Evolutionary conservation across 1,284 basidiomycete species (phyloP).

Genomic region (Neolentinus lepideus): DNA sequence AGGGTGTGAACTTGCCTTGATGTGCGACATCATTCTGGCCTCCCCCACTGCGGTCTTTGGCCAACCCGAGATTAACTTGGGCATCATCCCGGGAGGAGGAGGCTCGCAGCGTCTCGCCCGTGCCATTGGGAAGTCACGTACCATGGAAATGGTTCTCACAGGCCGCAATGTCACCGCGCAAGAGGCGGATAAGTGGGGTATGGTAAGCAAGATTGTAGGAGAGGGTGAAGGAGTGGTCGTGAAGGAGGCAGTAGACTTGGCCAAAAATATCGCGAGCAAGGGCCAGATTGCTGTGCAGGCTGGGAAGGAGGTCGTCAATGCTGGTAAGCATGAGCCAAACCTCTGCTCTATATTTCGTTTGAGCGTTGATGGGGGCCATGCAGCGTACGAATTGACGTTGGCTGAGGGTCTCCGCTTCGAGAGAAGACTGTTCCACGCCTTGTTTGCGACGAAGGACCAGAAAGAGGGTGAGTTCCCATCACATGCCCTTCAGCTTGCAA

Average conservation of each 20-base stretch:
- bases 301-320: constrained; percentile 94
- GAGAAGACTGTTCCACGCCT: constrained; percentile 84
- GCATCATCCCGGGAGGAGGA: constrained; percentile 91
- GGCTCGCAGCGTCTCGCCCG: constrained; percentile 82
- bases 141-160: constrained; percentile 95
- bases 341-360: background rate
- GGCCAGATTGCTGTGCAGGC: constrained; percentile 84
- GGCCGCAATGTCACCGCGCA: constrained; percentile 76
- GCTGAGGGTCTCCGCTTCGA: constrained; percentile 85
- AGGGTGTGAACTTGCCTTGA: constrained; percentile 93
- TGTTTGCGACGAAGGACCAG: constrained; percentile 95
- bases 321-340: constrained; percentile 36
- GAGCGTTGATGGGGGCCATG: constrained; percentile 1
- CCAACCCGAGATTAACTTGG: constrained; percentile 96
- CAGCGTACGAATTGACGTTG: constrained; percentile 80
- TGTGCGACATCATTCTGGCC: constrained; percentile 97
- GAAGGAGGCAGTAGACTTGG: constrained; percentile 84
- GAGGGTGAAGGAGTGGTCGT: constrained; percentile 78
- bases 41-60: constrained; percentile 91
- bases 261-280: constrained; percentile 77
- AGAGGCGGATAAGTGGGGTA: constrained; percentile 82
- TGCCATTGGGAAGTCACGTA: constrained; percentile 87
- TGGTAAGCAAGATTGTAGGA: constrained; percentile 78
- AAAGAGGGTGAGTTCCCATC: constrained; percentile 73
- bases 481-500: background rate